These are phyloP conservation scores for Aureobasidium pullulans DNA, from an alignment of 2,329 filamentous ascomycete genomes.

Conservation along the genomic window DNA sequence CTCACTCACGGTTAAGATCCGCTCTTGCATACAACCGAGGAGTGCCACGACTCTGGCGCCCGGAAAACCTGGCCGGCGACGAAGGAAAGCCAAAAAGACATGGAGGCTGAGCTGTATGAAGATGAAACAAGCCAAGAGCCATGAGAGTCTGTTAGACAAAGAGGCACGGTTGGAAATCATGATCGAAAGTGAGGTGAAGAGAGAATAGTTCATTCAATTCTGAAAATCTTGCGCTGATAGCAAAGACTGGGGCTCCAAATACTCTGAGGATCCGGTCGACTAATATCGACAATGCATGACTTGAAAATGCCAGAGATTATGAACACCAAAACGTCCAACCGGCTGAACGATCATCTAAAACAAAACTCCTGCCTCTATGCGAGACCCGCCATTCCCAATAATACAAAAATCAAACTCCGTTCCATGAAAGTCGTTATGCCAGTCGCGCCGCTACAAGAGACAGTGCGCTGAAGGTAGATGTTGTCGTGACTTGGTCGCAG, in stretches of 20 bases:
- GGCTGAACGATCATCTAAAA: background rate
- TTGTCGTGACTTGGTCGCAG: conserved; percentile 1
- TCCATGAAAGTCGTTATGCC: conserved; percentile 1
- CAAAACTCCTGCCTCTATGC: background rate
- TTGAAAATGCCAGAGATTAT: background rate
- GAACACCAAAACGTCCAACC: conserved; percentile 2
- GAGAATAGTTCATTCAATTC: background rate
- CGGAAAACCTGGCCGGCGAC: background rate
- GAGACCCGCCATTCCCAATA: background rate
- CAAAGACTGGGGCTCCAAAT: background rate
- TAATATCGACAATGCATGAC: background rate
- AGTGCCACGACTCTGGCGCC: background rate
- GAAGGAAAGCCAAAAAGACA: background rate
- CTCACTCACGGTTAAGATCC: background rate
- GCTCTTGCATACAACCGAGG: background rate
- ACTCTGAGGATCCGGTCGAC: background rate
- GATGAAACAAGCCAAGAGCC: too few species aligned
- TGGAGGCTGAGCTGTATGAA: background rate
- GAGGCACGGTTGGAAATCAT: background rate
- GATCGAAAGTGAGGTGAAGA: background rate
- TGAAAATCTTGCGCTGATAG: background rate
- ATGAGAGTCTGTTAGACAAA: background rate
- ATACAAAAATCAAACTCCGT: background rate
- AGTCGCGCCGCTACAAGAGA: background rate
- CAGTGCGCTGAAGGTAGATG: background rate